Base-by-base conservation (phyloP, 371 early-diverging fungal genomes). In the Rhizopus arrhizus region DNA sequence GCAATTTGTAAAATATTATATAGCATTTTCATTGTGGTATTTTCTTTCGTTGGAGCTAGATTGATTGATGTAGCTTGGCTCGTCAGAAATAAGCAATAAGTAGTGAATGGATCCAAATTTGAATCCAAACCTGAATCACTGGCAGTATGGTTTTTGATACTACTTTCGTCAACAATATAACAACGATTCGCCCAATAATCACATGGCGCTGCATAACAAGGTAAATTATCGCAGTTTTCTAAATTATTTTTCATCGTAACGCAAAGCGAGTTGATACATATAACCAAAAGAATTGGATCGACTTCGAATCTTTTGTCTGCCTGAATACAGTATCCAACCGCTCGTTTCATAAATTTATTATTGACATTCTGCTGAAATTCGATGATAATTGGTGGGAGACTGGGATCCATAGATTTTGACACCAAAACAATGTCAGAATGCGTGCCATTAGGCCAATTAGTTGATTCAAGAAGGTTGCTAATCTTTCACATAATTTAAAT, bases 211-310 rank as follows among this genome's bases (percentile, higher is more conserved):
- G 47, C 56, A 47, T 33, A 34, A 47, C 47, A 45, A 47, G 46
- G 56, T 46, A 55, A 47, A 56, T 46, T 16, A 16, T 46, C 35
- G 47, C 56, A 46, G 46, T 56, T 46, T 46, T 56, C 36, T 22
- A 46, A 47, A 45, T 11, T 15, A 34, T 56, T 56, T 35, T 56
- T 46, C 5, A 46, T 40, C 1, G 58, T 35, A 57, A 28, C 49
- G 58, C 58, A 57, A 57, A 57, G 40, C 5, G 58, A 57, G 9
- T 57, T 57, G 47, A 57, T 47, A 48, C 58, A 57, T 38, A 50
- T 50, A 58, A 41, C 58, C 4, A 58, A 58, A 13, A n/a, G n/a
- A n/a, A n/a, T n/a, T n/a, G n/a, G n/a, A n/a, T n/a, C n/a, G n/a
- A n/a, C n/a, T n/a, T n/a, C n/a, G n/a, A n/a, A n/a, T n/a, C n/a